Base-by-base conservation (phyloP, 306 rosid genomes). In the Calophaca sinica region DNA sequence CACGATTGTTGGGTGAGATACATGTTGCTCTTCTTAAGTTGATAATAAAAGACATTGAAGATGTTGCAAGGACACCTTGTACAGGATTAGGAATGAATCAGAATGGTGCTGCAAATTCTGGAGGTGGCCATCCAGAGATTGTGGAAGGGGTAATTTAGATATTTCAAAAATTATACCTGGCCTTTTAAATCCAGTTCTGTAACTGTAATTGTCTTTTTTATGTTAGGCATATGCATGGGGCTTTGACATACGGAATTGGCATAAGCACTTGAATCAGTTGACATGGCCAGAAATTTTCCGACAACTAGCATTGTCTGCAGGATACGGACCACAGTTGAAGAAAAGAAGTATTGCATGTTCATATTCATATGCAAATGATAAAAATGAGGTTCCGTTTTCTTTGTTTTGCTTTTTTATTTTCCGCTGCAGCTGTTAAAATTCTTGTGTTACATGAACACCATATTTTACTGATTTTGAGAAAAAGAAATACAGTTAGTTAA, bases 271-370 rank as follows among this genome's bases (percentile, higher is more conserved):
- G 79, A 91, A 90, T 82, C 91, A 87, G 45, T 80, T 89, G 79
- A 91, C 98, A 35, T 94, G 98, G 98, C 96, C 97, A 62, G 98
- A 94, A 86, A 86, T 94, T 80, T 85, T 94, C 71, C 86, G 98
- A 76, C 97, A 94, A 79, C 71, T 94, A 41, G 98, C 96, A 68
- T 80, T 94, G 36, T 88, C 98, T 61, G 93, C 98, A 10, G 96
- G 98, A 81, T 84, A 83, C 82, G 98, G 98, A 74, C 98, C 98
- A 9, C 93, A 75, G 85, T 77, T 94, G 81, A 91, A 88, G 90
- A 94, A 94, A 81, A 87, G 88, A 82, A 89, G 81, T 78, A 57
- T 80, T 14, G 2, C 36, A 33, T 33, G 36, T 33, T 20, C 85
- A 20, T 85, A 86, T 89, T 76, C 96, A 20, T 81, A 77, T 78